Evolutionary conservation across 306 rosid species (phyloP), one percentile per base, ranked within the genome.

Genomic region (Gynostemma pentaphyllum): DNA sequence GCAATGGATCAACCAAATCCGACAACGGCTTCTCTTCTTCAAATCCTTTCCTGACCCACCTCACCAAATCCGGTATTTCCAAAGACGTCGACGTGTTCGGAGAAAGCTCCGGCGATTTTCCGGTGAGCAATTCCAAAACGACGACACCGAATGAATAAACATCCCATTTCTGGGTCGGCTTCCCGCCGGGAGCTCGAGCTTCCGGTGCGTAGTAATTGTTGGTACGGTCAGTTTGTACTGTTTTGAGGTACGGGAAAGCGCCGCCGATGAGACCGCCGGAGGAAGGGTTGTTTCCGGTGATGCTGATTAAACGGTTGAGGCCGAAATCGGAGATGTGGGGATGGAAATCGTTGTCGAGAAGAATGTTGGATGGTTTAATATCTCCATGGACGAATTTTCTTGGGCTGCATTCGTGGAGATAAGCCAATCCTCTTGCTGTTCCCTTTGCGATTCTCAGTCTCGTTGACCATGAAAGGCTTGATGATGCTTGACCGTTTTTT

Each of bases 391-490:
- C 97, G 44, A 94, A 94, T 61, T 94, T 94, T 63, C 95, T 80
- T 23, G 99, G 97, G 65, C 99, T 94, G 82, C 95, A 88, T 68
- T 94, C 99, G 69, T 94, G 99, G 68, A 94, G 88, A 77, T 88
- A 94, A 28, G 99, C 99, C 62, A 94, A 76, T 26, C 99, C 99
- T 49, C 91, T 74, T 7, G 91, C 99, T 55, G 97, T 76, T 68
- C 99, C 99, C 72, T 83, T 94, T 41, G 77, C 81, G 22, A 94
- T 79, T 75, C 71, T 75, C 45, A 94, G 77, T 78, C 97, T 82
- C 1, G 75, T 85, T 21, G 99, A 75, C 99, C 99, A 94, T 37
- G 97, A 75, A 52, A 89, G 84, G 60, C 61, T 76, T 15, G 88
- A 70, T 29, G 88, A 79, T 24, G 95, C 74, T 72, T 86, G 99